These are phyloP conservation scores for Jaminaea rosea DNA, from an alignment of 1,284 basidiomycete genomes.

Conservation along the genomic window DNA sequence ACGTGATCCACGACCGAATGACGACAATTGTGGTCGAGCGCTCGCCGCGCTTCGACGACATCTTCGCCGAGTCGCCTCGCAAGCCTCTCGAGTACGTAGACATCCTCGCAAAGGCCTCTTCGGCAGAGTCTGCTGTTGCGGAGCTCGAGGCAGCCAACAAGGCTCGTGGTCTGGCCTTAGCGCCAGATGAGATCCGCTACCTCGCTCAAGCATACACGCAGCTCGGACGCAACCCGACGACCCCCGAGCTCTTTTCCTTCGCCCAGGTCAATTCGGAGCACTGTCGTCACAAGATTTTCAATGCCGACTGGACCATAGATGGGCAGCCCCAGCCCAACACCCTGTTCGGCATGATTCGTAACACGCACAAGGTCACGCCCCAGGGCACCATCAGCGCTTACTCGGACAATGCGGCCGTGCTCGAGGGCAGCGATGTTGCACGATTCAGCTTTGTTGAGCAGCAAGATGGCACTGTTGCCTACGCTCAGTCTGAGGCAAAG, in stretches of 20 bases:
- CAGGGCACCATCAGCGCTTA: constrained; percentile 80
- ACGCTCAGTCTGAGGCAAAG: constrained; percentile 16
- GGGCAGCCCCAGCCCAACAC: constrained; percentile 62
- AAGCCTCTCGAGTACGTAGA: constrained; percentile 61
- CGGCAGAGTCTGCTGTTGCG: constrained; percentile 31
- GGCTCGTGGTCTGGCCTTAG: constrained; percentile 79
- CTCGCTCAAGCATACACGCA: constrained; percentile 70
- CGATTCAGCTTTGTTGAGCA: constrained; percentile 64
- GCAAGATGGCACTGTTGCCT: constrained; percentile 7
- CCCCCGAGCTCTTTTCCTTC: constrained; percentile 99
- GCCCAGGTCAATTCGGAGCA: constrained; percentile 99
- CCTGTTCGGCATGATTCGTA: constrained; percentile 95
- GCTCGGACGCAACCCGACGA: constrained; percentile 54
- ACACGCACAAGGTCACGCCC: constrained; percentile 74
- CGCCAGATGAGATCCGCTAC: constrained; percentile 82
- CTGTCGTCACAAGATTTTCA: constrained; percentile 99
- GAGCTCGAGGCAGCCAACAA: constrained; percentile 68
- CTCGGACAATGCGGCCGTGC: constrained; percentile 93
- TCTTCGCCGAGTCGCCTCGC: constrained; percentile 53
- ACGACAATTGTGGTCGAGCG: constrained; percentile 60
- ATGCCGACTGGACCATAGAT: constrained; percentile 89
- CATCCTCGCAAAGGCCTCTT: constrained; percentile 47
- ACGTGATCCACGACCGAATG: constrained; percentile 68
- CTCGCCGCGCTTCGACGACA: constrained; percentile 50
- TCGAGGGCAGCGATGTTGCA: constrained; percentile 66